Evolutionary conservation across 495 filamentous ascomycete species (phyloP).

Genomic region (Usnea hakonensis): DNA sequence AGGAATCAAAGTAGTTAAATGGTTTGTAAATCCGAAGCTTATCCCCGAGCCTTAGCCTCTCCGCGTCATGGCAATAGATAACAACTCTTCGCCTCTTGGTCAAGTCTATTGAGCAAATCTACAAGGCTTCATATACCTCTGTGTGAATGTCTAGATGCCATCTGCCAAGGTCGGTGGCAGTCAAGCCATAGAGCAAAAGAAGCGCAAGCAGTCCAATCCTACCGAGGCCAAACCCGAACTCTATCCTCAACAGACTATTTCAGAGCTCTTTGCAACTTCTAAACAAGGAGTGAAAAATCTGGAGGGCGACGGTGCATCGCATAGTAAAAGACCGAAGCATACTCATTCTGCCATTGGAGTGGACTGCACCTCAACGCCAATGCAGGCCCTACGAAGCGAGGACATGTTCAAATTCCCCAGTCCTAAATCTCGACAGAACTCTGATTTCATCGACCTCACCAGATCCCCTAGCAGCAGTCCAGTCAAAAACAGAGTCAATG

Average conservation of each 20-base stretch:
- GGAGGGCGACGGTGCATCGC: conserved; percentile 18
- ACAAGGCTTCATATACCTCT: not conserved
- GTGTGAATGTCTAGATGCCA: conserved; percentile 17
- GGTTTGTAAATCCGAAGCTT: not conserved
- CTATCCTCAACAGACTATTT: conserved; percentile 41
- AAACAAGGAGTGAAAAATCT: conserved; percentile 13
- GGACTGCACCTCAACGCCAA: conserved; percentile 7
- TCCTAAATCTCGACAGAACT: not conserved
- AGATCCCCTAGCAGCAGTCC: conserved; percentile 4
- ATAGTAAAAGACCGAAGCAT: conserved; percentile 36
- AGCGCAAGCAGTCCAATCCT: conserved; percentile 12
- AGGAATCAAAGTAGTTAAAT: too few species aligned
- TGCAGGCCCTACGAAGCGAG: conserved; percentile 25
- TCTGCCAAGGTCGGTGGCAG: conserved; percentile 37
- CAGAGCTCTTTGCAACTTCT: conserved; percentile 37
- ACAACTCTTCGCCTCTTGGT: not conserved
- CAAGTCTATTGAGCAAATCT: not conserved
- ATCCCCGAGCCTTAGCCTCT: not conserved
- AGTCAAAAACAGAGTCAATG: conserved; percentile 25
- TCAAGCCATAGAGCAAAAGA: conserved; percentile 31
- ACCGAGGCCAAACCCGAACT: conserved; percentile 13
- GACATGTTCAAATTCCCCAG: conserved; percentile 46
- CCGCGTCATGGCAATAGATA: not conserved
- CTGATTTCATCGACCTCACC: conserved; percentile 23
- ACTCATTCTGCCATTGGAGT: conserved; percentile 26